These are phyloP conservation scores for Breynia disticha DNA, from an alignment of 441 rosid genomes.

Conservation along the genomic window DNA sequence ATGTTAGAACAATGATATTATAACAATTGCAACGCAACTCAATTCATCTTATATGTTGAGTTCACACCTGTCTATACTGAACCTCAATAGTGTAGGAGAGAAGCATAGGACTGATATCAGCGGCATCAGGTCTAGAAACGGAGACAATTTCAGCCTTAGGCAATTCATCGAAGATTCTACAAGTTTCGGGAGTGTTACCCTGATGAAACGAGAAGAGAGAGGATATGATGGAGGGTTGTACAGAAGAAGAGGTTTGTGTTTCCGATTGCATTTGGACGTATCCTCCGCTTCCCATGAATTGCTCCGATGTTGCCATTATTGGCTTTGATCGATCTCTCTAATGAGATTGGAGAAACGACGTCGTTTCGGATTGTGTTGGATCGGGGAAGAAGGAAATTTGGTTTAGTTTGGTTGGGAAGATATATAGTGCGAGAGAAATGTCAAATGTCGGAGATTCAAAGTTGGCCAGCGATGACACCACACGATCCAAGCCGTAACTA, in stretches of 20 bases:
- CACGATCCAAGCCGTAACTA: too few relatives aligned
- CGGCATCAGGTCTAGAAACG: slow-evolving; percentile 84
- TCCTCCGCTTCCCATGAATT: slow-evolving; percentile 44
- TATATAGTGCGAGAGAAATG: too few relatives aligned
- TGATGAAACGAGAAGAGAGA: slow-evolving; percentile 43
- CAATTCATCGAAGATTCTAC: slow-evolving; percentile 80
- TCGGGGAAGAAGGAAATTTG: too few relatives aligned
- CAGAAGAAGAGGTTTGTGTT: slow-evolving; percentile 19
- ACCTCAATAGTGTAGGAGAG: slow-evolving; percentile 80
- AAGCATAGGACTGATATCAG: slow-evolving; percentile 81
- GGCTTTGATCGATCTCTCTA: too few relatives aligned
- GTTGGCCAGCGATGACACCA: too few relatives aligned
- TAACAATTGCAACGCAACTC: too few relatives aligned
- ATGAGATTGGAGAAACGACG: too few relatives aligned
- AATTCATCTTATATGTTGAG: too few relatives aligned
- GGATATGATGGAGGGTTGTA: slow-evolving; percentile 35
- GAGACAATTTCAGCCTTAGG: slow-evolving; percentile 71
- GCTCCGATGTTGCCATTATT: slow-evolving; percentile 72
- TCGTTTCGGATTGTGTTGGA: too few relatives aligned
- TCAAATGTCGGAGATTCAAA: too few relatives aligned
- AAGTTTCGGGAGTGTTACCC: slow-evolving; percentile 36
- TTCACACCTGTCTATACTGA: slow-evolving; percentile 73
- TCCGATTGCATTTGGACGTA: slow-evolving; percentile 75
- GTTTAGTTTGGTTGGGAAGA: too few relatives aligned
- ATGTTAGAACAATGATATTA: too few relatives aligned